These are phyloP conservation scores for Blastobotrys ciferrii DNA, from an alignment of 1,139 yeast species.

Conservation along the genomic window DNA sequence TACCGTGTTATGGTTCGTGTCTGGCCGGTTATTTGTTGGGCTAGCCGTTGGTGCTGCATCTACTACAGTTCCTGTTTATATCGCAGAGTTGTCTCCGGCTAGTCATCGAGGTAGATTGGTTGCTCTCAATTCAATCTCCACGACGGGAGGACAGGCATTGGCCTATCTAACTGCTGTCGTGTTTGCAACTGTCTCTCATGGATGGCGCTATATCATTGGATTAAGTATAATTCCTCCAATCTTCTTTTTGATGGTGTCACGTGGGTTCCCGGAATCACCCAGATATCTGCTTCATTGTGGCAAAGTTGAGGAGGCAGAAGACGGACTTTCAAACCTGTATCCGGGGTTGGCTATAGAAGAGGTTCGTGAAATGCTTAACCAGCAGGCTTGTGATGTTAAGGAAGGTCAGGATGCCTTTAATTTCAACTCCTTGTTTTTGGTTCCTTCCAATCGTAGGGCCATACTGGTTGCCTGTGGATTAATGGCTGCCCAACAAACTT, in stretches of 20 bases:
- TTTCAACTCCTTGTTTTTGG: constrained; percentile 12
- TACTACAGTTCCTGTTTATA: constrained; percentile 44
- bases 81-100: constrained; percentile 45
- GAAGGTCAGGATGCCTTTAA: background rate
- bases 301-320: constrained; percentile 41
- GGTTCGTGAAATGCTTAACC: constrained; percentile 28
- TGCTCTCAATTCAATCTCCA: constrained; percentile 43
- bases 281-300: constrained; percentile 49
- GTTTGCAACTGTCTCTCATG: constrained; percentile 27
- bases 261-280: constrained; percentile 59
- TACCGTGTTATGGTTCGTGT: constrained; percentile 31
- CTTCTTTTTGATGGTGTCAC: constrained; percentile 37
- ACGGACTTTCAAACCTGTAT: constrained; percentile 38
- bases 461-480: constrained; percentile 64
- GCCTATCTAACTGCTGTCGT: constrained; percentile 41
- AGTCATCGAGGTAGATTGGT: constrained; percentile 41
- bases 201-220: constrained; percentile 46
- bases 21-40: constrained; percentile 44
- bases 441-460: constrained; percentile 56
- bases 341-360: constrained; percentile 39
- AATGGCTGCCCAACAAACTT: constrained; percentile 70
- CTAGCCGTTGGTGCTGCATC: constrained; percentile 46
- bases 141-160: constrained; percentile 47
- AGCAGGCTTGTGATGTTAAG: constrained; percentile 9
- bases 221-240: constrained; percentile 44